phyloP scores from a whole-genome alignment of 2,329 filamentous ascomycete genomes.

The Colletotrichum musicola region DNA sequence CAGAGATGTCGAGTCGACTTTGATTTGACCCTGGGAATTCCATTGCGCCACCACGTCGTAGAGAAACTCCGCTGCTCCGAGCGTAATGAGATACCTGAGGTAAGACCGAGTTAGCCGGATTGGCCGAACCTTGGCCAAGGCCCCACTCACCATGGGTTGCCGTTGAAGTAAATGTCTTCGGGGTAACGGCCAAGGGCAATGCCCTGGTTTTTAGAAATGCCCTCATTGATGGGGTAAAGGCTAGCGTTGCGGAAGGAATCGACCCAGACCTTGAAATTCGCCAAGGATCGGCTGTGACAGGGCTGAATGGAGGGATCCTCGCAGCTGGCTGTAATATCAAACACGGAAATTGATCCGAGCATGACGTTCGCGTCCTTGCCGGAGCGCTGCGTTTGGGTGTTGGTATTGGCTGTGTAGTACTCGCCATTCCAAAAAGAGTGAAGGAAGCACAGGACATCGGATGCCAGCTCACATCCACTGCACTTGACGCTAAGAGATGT shows the following conservation, averaged over 20 bases:
- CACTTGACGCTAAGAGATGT: slow-evolving; percentile 61
- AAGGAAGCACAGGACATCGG: slow-evolving; percentile 65
- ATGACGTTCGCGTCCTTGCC: slow-evolving; percentile 70
- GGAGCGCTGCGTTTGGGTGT: slow-evolving; percentile 57
- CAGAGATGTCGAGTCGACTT: slow-evolving; percentile 64
- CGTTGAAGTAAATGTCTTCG: slow-evolving; percentile 66
- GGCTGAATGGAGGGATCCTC: slow-evolving; percentile 69
- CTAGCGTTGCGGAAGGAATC: slow-evolving; percentile 64
- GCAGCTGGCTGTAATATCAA: slow-evolving; percentile 63
- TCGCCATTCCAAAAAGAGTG: slow-evolving; percentile 69
- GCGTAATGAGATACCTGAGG: slow-evolving; percentile 60
- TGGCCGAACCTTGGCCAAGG: too few species aligned
- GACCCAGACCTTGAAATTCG: slow-evolving; percentile 68
- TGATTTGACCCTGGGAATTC: slow-evolving; percentile 59
- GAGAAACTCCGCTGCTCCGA: slow-evolving; percentile 69
- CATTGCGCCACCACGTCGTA: slow-evolving; percentile 70
- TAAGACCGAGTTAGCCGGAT: too few species aligned
- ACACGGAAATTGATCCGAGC: slow-evolving; percentile 60
- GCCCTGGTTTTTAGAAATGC: slow-evolving; percentile 58
- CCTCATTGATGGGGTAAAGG: slow-evolving; percentile 65
- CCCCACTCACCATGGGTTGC: slow-evolving; percentile 63
- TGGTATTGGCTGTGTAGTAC: slow-evolving; percentile 68
- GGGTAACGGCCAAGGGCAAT: slow-evolving; percentile 60
- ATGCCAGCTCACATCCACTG: slow-evolving; percentile 62
- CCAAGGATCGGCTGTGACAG: slow-evolving; percentile 62